A percentile compares a stretch with the other conserved stretches of the same genome.
These are phyloP conservation scores for Puya raimondii DNA, from an alignment of 176 grass and related monocot species.

Conservation along the genomic window DNA sequence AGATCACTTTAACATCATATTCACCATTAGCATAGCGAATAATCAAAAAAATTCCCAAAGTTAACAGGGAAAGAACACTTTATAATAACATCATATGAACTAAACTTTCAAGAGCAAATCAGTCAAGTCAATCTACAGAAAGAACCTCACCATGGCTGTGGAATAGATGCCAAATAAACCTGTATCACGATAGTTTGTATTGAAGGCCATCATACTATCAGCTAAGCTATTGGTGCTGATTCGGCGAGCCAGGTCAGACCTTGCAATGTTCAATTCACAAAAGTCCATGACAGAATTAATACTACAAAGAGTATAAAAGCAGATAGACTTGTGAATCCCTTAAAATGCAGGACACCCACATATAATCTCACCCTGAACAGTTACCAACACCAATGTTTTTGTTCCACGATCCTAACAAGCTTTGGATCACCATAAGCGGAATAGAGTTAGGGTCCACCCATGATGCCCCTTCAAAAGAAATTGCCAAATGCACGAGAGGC, in stretches of 20 bases:
- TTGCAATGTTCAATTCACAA: constrained; percentile 32
- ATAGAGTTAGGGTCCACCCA: constrained; percentile 85
- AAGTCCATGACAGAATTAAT: constrained; percentile 7
- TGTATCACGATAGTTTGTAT: constrained; percentile 87
- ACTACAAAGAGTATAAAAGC: not conserved
- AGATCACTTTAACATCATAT: not conserved
- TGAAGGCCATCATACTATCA: constrained; percentile 82
- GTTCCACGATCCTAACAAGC: constrained; percentile 83
- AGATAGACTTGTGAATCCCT: not conserved
- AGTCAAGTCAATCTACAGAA: not conserved
- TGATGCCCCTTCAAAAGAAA: constrained; percentile 80
- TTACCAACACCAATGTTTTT: constrained; percentile 53
- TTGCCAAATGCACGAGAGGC: constrained; percentile 61
- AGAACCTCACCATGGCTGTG: constrained; percentile 45
- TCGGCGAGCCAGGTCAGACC: constrained; percentile 80
- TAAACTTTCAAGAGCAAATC: not conserved
- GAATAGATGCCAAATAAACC: constrained; percentile 89
- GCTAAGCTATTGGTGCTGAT: constrained; percentile 68
- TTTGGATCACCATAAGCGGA: constrained; percentile 93
- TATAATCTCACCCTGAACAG: constrained; percentile 66
- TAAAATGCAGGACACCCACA: constrained; percentile 1
- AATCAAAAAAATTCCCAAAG: not conserved
- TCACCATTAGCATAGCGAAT: too few species aligned
- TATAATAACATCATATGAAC: not conserved
- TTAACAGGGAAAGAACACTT: not conserved